phyloP scores from a whole-genome alignment of 1,284 basidiomycete species.

The Heliocybe sulcata region DNA sequence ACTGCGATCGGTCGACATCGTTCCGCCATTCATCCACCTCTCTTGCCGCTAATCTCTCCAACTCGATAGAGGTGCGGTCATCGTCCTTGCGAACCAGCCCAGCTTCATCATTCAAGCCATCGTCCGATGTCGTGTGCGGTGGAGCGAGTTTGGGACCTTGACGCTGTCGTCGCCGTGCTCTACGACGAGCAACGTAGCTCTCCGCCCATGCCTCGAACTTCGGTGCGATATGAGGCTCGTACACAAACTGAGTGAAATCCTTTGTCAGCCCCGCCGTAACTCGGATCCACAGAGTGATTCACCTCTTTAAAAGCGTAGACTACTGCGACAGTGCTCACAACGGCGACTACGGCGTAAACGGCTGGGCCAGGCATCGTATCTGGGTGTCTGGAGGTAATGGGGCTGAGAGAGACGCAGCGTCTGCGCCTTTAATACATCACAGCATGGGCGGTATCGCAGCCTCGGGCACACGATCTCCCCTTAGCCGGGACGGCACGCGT shows the following conservation, averaged over 20 bases:
- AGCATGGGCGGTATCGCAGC: neutral
- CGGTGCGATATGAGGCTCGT: slow-evolving; percentile 56
- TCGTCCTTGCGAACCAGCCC: slow-evolving; percentile 10
- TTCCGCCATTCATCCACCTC: slow-evolving; percentile 50
- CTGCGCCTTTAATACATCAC: neutral
- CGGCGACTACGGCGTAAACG: slow-evolving; percentile 19
- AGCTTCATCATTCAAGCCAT: slow-evolving; percentile 5
- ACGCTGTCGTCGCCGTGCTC: slow-evolving; percentile 16
- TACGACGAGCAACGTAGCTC: slow-evolving; percentile 31
- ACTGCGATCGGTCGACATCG: slow-evolving; percentile 15
- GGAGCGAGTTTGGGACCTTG: slow-evolving; percentile 13
- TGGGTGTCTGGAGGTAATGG: neutral
- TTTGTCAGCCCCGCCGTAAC: neutral
- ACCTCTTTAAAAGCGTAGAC: slow-evolving; percentile 25
- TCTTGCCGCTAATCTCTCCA: slow-evolving; percentile 38
- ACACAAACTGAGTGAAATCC: slow-evolving; percentile 39
- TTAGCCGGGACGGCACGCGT: neutral
- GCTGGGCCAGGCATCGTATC: slow-evolving; percentile 24
- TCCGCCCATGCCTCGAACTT: slow-evolving; percentile 45
- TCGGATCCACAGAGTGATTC: slow-evolving; percentile 2
- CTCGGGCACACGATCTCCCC: slow-evolving; percentile 2
- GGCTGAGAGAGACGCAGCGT: neutral
- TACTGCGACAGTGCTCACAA: slow-evolving; percentile 19
- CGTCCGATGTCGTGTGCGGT: slow-evolving; percentile 8
- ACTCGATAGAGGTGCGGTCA: slow-evolving; percentile 28